Percentiles rank a stretch among this genome's conserved stretches.
These are phyloP conservation scores for Blastobotrys persicus DNA, from an alignment of 1,139 yeast genomes.

Conservation along the genomic window DNA sequence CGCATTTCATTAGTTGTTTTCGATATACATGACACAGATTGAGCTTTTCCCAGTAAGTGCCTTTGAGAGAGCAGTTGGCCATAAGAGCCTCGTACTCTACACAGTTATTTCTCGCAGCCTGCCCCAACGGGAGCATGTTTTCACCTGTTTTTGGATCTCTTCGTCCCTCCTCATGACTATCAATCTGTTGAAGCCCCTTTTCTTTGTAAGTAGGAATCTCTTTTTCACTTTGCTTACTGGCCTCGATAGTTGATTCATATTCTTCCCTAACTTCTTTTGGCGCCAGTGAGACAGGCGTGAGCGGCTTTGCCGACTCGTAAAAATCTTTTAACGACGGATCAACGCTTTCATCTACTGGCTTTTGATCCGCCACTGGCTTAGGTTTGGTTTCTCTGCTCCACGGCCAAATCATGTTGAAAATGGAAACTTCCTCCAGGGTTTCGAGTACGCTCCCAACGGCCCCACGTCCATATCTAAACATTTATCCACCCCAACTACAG, in stretches of 20 bases:
- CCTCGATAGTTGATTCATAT: slow-evolving; percentile 7
- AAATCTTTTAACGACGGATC: slow-evolving; percentile 23
- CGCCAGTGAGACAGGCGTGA: slow-evolving; percentile 25
- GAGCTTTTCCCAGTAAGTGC: slow-evolving; percentile 29
- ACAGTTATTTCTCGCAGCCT: slow-evolving; percentile 36
- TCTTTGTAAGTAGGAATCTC: slow-evolving; percentile 6
- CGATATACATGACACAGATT: slow-evolving; percentile 25
- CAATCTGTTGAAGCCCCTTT: slow-evolving; percentile 15
- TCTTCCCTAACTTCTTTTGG: slow-evolving; percentile 17
- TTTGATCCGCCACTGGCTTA: not conserved
- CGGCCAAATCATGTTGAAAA: slow-evolving; percentile 9
- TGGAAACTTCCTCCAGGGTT: too few relatives aligned
- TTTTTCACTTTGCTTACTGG: slow-evolving; percentile 3
- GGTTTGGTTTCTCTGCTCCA: slow-evolving; percentile 4
- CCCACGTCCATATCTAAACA: too few relatives aligned
- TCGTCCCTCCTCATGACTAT: slow-evolving; percentile 7
- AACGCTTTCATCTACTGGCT: slow-evolving; percentile 6
- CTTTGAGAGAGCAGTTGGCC: slow-evolving; percentile 30
- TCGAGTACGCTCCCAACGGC: too few relatives aligned
- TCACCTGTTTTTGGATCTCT: slow-evolving; percentile 6
- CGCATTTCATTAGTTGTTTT: slow-evolving; percentile 28
- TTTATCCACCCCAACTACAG: too few relatives aligned
- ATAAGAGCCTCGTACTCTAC: slow-evolving; percentile 34
- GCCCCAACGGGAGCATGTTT: slow-evolving; percentile 23
- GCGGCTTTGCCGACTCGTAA: slow-evolving; percentile 25